Percentiles rank a stretch among this genome's conserved stretches.
phyloP scores from a whole-genome alignment of 345 rosid genomes.

The Rhizophora mangle region DNA sequence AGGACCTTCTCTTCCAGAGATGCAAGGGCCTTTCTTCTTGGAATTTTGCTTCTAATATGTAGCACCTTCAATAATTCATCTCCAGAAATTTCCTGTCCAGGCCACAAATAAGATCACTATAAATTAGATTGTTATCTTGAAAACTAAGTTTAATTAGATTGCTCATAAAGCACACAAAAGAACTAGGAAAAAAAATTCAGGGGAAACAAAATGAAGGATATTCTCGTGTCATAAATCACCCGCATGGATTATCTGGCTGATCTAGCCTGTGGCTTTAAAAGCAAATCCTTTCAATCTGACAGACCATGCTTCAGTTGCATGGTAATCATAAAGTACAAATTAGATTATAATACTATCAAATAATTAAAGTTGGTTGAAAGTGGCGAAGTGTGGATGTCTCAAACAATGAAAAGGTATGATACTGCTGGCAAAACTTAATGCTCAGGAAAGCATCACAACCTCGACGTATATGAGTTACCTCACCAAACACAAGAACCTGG shows the following conservation, averaged over 20 bases:
- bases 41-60: slow-evolving; percentile 75
- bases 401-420: not conserved
- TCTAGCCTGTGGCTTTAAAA: not conserved
- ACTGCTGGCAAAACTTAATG: not conserved
- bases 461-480: not conserved
- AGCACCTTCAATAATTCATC: slow-evolving; percentile 66
- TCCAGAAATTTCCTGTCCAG: slow-evolving; percentile 77
- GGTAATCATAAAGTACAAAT: not conserved
- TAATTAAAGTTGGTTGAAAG: not conserved
- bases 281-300: slow-evolving; percentile 3
- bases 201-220: not conserved
- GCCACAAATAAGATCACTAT: slow-evolving; percentile 11
- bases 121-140: not conserved
- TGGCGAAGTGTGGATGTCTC: not conserved
- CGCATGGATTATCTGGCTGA: not conserved
- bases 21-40: slow-evolving; percentile 84
- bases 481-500: slow-evolving; percentile 1
- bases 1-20: slow-evolving; percentile 79
- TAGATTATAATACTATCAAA: not conserved
- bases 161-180: not conserved
- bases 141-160: not conserved
- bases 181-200: not conserved
- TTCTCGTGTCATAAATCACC: not conserved
- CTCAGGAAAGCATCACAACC: not conserved
- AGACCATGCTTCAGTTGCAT: not conserved